Base-by-base conservation (phyloP, 441 rosid genomes). In the Bruguiera hainesii region DNA sequence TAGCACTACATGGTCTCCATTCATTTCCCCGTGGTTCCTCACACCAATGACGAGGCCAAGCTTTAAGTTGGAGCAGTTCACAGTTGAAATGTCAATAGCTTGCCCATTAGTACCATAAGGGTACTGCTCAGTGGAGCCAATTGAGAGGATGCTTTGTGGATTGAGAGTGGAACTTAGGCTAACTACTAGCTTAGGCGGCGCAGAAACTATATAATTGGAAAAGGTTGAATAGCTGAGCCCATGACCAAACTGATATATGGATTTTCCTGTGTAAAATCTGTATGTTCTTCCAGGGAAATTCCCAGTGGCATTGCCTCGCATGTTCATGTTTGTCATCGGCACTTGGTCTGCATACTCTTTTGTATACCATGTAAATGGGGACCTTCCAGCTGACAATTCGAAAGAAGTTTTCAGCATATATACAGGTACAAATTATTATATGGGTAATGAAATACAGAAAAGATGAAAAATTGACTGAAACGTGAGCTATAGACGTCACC, bases 271-370 rank as follows among this genome's bases (percentile, higher is more conserved):
- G 64, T 74, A 82, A 64, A 82, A 86, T 13, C 83, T 66, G 70
- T 86, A 81, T 10, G 79, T 82, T 73, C 85, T 79, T 21, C 90
- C 86, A 0, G 85, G 90, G 35, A 37, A 81, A 33, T 73, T 70
- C 2, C 51, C 7, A 3, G 74, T 64, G n/a, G 76, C 13, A 53
- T 82, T 70, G 23, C 81, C 71, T 69, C 85, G 76, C 85, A 84
- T 80, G 65, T 72, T 77, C 87, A 86, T 83, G 69, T 80, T 72
- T n/a, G 82, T 79, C 90, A 84, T 83, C 19, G 82, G 73, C 30
- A 82, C 75, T 56, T 76, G 65, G 62, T 81, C 64, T 3, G 46
- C 79, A 37, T 78, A 84, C 55, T 66, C 76, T 65, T 77, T 73
- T 5, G 80, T 76, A 23, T 86, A 79, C 87, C 90, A 84, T 29